Base-by-base conservation (phyloP, 2,329 filamentous ascomycete species). In the Penicillium sp. region DNA sequence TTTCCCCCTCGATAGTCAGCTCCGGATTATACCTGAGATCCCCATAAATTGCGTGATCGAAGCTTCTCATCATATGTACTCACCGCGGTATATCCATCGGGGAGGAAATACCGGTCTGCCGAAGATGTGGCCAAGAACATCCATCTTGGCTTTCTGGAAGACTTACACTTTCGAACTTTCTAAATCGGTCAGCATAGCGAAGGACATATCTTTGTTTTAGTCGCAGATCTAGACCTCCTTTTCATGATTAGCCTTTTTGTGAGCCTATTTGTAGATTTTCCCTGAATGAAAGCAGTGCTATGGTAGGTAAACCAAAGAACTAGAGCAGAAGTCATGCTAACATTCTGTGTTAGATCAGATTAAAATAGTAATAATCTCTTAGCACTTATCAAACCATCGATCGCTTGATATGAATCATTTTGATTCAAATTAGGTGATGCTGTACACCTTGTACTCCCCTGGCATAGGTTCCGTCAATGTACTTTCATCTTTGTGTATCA, bases 71-170 rank as follows among this genome's bases (percentile, higher is more conserved):
- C 6, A 17, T 26, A 7, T 46, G 24, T 37, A 32, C 19, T 35
- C 28, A 9, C 35, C 31, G 48, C 24, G 17, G 10, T 37, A 40
- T 10, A 22, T 24, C 17, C 43, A 22, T 32, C 43, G 43, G 37
- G 43, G 48, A 50, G 43, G 22, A n/a, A 22, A 22, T 12, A 19
- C 35, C 31, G 31, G 43, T 9, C 31, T 35, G 19, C 43, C 29
- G 39, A 34, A 33, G n/a, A 28, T 32, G 39, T 15, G 39, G 46
- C 32, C 38, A 26, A 45, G 42, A 46, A 28, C 28, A 21, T n/a
- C 21, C 24, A 32, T 32, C 28, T 45, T 15, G 29, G n/a, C 42
- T 37, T 50, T 50, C 48, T 46, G 37, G 48, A 50, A 50, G 37
- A 31, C 15, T 29, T 43, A 28, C 5, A 39, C 33, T 33, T 44